phyloP scores from a whole-genome alignment of 768 basidiomycete species.

The Lactifluus piperatus region DNA sequence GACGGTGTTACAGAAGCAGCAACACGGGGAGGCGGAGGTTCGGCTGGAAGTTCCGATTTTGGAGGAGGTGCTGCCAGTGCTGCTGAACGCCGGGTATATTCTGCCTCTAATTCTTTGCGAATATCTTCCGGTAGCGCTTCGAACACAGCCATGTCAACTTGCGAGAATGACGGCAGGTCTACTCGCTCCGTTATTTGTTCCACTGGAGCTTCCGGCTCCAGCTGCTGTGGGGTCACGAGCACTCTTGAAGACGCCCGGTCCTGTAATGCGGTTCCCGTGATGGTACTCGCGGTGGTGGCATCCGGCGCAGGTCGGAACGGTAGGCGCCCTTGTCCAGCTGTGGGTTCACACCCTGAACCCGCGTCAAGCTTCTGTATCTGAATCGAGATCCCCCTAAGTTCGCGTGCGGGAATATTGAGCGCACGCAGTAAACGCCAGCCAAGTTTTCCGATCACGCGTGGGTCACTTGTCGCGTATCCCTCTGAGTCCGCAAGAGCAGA shows the following conservation, averaged over 20 bases:
- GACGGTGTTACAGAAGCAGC: slow-evolving; percentile 5
- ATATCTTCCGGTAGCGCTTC: slow-evolving; percentile 64
- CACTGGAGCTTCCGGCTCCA: not conserved
- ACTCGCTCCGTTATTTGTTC: not conserved
- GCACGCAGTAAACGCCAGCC: slow-evolving; percentile 68
- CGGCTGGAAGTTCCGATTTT: slow-evolving; percentile 14
- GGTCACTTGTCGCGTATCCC: slow-evolving; percentile 67
- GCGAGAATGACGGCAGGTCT: slow-evolving; percentile 61
- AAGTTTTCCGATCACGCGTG: slow-evolving; percentile 59
- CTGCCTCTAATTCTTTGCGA: slow-evolving; percentile 56
- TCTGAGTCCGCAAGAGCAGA: slow-evolving; percentile 46
- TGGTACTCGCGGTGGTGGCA: not conserved
- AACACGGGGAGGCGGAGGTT: not conserved
- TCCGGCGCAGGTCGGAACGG: slow-evolving; percentile 39
- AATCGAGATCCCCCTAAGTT: slow-evolving; percentile 87
- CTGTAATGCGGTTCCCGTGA: not conserved
- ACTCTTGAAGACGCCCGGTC: not conserved
- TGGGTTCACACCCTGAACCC: slow-evolving; percentile 26
- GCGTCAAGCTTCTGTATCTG: slow-evolving; percentile 84
- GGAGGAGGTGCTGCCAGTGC: slow-evolving; percentile 41
- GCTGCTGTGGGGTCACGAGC: not conserved
- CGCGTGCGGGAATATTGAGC: slow-evolving; percentile 72
- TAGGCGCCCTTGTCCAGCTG: slow-evolving; percentile 50
- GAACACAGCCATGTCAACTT: slow-evolving; percentile 63
- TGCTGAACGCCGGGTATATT: slow-evolving; percentile 56